Percentiles rank a stretch among this genome's conserved stretches.
phyloP scores from a whole-genome alignment of 2,329 filamentous ascomycete genomes.

The Talaromyces sp. region DNA sequence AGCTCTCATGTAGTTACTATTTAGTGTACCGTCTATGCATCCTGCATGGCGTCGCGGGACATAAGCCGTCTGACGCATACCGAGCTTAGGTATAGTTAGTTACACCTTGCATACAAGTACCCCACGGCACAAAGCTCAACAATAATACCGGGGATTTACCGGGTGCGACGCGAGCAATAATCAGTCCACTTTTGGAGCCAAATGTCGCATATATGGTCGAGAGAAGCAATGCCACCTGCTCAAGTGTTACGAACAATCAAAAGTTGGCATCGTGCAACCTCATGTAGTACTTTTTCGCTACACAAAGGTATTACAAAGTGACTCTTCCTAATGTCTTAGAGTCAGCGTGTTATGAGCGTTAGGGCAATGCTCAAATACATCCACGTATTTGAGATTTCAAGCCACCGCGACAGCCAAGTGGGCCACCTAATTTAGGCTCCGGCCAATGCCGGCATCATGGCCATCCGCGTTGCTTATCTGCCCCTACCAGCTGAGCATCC shows the following conservation, averaged over 20 bases:
- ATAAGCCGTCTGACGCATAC: background rate
- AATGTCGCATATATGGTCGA: background rate
- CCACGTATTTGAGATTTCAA: background rate
- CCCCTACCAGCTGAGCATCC: background rate
- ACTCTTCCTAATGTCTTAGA: no score
- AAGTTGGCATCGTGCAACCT: background rate
- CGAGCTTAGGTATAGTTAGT: no score
- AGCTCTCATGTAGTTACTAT: background rate
- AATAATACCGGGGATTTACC: background rate
- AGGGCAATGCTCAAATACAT: background rate
- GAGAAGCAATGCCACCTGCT: background rate
- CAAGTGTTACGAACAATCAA: background rate
- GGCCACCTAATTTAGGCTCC: background rate
- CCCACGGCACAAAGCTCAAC: background rate
- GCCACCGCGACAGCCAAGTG: background rate
- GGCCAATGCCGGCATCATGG: background rate
- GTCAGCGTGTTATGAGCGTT: background rate
- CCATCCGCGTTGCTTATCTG: background rate
- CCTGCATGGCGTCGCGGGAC: background rate
- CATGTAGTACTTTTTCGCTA: background rate
- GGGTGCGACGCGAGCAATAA: background rate
- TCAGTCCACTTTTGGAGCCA: background rate
- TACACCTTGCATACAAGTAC: background rate
- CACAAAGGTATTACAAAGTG: background rate
- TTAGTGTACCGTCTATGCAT: background rate